Conservation (phyloP, 2,329 filamentous ascomycete species). For the Phyllosticta paracitricarpa region DNA sequence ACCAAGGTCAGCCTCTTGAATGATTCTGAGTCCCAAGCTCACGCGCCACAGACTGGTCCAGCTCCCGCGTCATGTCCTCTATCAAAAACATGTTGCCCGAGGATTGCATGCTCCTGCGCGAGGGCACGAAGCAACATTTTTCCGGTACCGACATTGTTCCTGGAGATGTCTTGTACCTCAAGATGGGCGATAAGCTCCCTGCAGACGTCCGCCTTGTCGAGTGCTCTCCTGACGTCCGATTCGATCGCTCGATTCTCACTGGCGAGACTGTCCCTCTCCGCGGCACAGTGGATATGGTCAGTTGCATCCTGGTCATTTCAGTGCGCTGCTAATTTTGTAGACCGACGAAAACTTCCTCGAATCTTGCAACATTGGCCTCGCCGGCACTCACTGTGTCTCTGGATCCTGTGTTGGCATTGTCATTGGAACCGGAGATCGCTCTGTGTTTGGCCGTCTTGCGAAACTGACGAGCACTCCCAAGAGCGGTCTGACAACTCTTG, state of each 20-base stretch:
- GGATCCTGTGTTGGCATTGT: constrained; percentile 58
- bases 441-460: constrained; percentile 65
- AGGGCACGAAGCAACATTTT: constrained; percentile 42
- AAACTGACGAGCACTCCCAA: constrained; percentile 61
- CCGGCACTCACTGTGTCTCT: constrained; percentile 69
- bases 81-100: constrained; percentile 76
- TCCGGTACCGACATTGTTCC: constrained; percentile 56
- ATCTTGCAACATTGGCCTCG: constrained; percentile 64
- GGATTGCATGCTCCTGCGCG: constrained; percentile 54
- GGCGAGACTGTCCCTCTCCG: constrained; percentile 57
- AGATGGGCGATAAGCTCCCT: constrained; percentile 62
- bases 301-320: not conserved
- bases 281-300: constrained; percentile 48
- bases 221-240: constrained; percentile 57
- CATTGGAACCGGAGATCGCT: constrained; percentile 61
- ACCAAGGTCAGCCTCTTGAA: constrained; percentile 21
- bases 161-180: constrained; percentile 59
- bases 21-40: constrained; percentile 25
- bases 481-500: constrained; percentile 56
- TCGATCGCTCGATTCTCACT: constrained; percentile 65
- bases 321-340: not conserved
- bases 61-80: constrained; percentile 65
- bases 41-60: constrained; percentile 56
- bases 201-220: constrained; percentile 64
- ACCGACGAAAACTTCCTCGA: constrained; percentile 64